Evolutionary conservation across 768 basidiomycete genomes (phyloP).

Genomic region (Hygrocybe coccinea): DNA sequence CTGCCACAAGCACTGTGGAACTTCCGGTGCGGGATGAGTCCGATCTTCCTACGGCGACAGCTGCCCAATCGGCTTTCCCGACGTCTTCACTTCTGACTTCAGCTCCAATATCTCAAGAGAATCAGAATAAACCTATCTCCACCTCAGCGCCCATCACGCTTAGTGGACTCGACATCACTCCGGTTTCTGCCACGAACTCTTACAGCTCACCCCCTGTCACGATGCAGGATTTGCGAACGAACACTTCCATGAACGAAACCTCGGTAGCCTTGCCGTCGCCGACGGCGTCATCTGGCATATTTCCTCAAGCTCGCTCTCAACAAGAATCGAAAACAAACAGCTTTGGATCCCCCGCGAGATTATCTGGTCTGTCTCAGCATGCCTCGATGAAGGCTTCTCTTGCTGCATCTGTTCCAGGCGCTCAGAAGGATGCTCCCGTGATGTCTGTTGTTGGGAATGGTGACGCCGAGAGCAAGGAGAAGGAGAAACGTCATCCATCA

Average conservation of each 20-base stretch:
- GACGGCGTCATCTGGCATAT: conserved; percentile 20
- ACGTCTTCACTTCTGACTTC: conserved; percentile 18
- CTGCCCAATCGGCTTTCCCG: conserved; percentile 28
- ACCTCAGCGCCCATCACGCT: background rate
- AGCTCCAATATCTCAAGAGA: background rate
- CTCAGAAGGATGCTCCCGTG: conserved; percentile 14
- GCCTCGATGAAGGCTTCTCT: conserved; percentile 23
- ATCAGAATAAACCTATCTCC: background rate
- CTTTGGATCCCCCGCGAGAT: too few species aligned
- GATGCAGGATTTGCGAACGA: background rate
- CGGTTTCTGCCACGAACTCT: too few species aligned
- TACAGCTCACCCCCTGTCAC: too few species aligned
- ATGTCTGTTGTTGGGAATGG: conserved; percentile 14
- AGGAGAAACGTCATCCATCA: conserved; percentile 45
- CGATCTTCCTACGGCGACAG: conserved; percentile 37
- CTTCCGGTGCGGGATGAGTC: conserved; percentile 28
- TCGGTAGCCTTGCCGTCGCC: background rate
- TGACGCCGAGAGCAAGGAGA: conserved; percentile 19
- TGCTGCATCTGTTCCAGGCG: conserved; percentile 1
- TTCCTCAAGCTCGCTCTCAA: too few species aligned
- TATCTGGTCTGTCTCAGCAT: conserved; percentile 23
- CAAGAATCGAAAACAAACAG: too few species aligned
- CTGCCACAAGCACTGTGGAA: conserved; percentile 3
- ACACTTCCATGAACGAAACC: background rate
- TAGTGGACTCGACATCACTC: too few species aligned